A percentile compares a stretch with the other conserved stretches of the same genome.
These are phyloP conservation scores for Lachnellula arida DNA, from an alignment of 2,329 filamentous ascomycete genomes.

Conservation along the genomic window DNA sequence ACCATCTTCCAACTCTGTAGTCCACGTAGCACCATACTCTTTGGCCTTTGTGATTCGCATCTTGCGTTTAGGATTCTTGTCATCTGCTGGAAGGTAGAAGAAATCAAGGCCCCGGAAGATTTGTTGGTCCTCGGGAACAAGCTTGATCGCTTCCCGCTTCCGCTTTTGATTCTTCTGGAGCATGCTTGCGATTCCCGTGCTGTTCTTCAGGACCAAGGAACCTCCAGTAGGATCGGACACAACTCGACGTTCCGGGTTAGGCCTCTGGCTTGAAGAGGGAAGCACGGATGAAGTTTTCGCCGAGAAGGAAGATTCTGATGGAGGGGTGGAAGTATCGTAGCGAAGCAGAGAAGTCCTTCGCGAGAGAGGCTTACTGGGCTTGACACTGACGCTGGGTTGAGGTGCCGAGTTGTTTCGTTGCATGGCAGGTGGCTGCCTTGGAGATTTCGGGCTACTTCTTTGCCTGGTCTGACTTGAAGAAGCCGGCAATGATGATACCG, in stretches of 20 bases:
- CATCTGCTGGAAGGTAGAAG: slow-evolving; percentile 78
- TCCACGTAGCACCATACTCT: slow-evolving; percentile 72
- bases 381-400: slow-evolving; percentile 7
- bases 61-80: slow-evolving; percentile 61
- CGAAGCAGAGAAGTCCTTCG: slow-evolving; percentile 18
- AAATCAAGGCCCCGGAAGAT: slow-evolving; percentile 60
- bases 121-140: slow-evolving; percentile 47
- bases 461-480: slow-evolving; percentile 28
- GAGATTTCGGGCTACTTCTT: slow-evolving; percentile 5
- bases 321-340: slow-evolving; percentile 17
- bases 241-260: slow-evolving; percentile 13
- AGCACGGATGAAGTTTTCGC: slow-evolving; percentile 4
- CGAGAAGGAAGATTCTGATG: slow-evolving; percentile 9
- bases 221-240: slow-evolving; percentile 24
- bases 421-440: slow-evolving; percentile 16
- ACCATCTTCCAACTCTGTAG: slow-evolving; percentile 45
- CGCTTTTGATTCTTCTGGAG: slow-evolving; percentile 35
- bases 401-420: slow-evolving; percentile 23
- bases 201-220: slow-evolving; percentile 23
- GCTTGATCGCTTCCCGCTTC: slow-evolving; percentile 40
- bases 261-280: slow-evolving; percentile 5
- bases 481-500: slow-evolving; percentile 39
- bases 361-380: slow-evolving; percentile 10
- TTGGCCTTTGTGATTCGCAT: slow-evolving; percentile 69
- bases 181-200: slow-evolving; percentile 26